Base-by-base conservation (phyloP, 139 green algal species). In the Tetradesmus obliquus region DNA sequence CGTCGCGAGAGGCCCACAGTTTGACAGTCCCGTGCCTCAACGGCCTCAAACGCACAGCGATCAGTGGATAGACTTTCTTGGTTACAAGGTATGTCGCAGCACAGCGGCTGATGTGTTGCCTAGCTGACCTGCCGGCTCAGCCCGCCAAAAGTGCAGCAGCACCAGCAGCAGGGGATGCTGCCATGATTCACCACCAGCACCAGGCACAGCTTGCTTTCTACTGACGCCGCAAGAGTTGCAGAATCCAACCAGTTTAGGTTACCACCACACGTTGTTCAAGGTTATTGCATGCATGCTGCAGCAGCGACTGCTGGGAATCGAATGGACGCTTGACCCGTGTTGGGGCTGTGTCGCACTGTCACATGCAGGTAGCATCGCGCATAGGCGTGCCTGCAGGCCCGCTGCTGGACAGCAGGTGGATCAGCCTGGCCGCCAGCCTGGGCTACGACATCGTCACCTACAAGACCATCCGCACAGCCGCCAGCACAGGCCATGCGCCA, bases 391-490 rank as follows among this genome's bases (percentile, higher is more conserved):
- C 92, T 45, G 92, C 92, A 5, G 92, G 92, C 5, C 92, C 92
- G 9, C 58, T 94, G 84, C 79, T 94, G 3, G 88, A 89, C n/a
- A 91, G 88, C n/a, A 55, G 32, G 5, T 94, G 92, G 92, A 86
- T 88, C 3, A 69, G 53, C 20, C 86, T 94, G 24, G 92, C 92
- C 20, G 83, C 84, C 19, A 32, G 55, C 2, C 76, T 90, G 9
- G 92, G 91, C 1, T 94, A 82, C 58, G 88, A 94, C 84, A 88
- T 89, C 74, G 45, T 94, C 15, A 93, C 91, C 4, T 94, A 94
- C 88, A 94, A 94, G 84, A 94, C 92, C 53, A 92, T 94, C 10
- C 88, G 92, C 66, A 90, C 88, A 10, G 45, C 79, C 55, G 45
- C 45, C 19, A 91, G 88, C 76, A 32, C 83, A 7, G 87, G 86